Evolutionary conservation across 2,329 filamentous ascomycete genomes (phyloP), one percentile per base, ranked within the genome.

Genomic region (Xylariaceae sp.): DNA sequence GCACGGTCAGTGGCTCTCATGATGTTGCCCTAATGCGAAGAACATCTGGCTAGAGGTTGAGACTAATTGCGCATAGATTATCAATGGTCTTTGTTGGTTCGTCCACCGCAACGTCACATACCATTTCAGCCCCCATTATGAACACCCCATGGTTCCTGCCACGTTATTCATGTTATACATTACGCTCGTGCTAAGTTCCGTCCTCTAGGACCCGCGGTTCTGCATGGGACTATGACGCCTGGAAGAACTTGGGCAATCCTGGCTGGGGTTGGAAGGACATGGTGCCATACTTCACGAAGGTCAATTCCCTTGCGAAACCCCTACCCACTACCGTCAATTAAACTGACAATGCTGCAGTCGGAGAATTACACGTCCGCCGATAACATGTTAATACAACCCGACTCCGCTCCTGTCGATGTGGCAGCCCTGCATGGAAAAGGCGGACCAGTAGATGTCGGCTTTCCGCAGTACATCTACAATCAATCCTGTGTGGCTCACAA

Each of bases 231-330:
- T 75, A 71, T 44, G 68, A 75, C 40, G 66, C 67, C 18, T 75
- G 72, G 72, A 68, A 68, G 47, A 62, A 63, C 3, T 59, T 75
- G 5, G 71, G 71, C 0, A 72, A 71, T 41, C 59, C 63, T 0
- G 68, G 66, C 2, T 75, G 72, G 73, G 67, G 68, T 15, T 75
- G 71, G 69, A 54, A 69, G 1, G 65, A 63, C 18, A 59, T 81
- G 11, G 59, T 75, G 1, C 75, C 72, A 0, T 80, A 79, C 53
- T 75, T 80, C 55, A 65, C 67, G 27, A 78, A 78, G 65, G 73
- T 72, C 17, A 19, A 9, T 45, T n/a, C 14, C 14, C 15, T 31
- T 42, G n/a, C 11, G 15, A 6, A n/a, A 4, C 14, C 9, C 2
- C 17, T 31, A 12, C 2, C 17, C 22, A 12, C 9, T 4, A 9